Conservation (phyloP, 306 rosid species). For the Cicer yamashitae region DNA sequence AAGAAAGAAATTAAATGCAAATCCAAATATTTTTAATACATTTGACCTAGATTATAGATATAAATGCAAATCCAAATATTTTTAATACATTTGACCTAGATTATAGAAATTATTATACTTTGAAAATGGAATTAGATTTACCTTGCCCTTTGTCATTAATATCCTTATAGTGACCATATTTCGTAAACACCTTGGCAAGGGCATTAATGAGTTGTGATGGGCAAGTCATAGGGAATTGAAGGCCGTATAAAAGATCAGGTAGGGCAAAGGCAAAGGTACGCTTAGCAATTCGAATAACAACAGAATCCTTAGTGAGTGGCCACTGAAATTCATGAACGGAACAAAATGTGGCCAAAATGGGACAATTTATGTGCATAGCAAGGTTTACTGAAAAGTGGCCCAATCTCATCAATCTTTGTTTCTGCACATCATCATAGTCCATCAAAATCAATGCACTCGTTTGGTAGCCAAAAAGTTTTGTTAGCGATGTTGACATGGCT, state of each 20-base stretch:
- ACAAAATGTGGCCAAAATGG: conserved; percentile 32
- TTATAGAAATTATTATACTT: neutral
- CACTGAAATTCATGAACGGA: conserved; percentile 19
- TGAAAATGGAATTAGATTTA: neutral
- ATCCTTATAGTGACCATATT: conserved; percentile 35
- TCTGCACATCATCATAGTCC: neutral
- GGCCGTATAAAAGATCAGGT: conserved; percentile 46
- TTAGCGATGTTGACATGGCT: too few species aligned
- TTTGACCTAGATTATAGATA: too few species aligned
- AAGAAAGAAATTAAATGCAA: neutral
- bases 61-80: neutral
- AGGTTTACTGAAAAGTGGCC: conserved; percentile 21
- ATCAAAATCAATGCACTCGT: neutral
- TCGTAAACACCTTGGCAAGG: conserved; percentile 14
- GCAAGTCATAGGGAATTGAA: conserved; percentile 7
- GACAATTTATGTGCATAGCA: neutral
- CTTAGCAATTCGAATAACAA: neutral
- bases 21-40: too few species aligned
- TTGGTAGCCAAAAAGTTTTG: neutral
- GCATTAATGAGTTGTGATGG: fast-evolving
- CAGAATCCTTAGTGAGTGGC: conserved; percentile 43
- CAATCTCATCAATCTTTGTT: neutral
- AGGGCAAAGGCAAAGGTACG: conserved; percentile 35
- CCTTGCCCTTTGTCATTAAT: neutral
- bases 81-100: neutral